Evolutionary conservation across 768 basidiomycete species (phyloP).

Genomic region (Xerocomellus intermedius): DNA sequence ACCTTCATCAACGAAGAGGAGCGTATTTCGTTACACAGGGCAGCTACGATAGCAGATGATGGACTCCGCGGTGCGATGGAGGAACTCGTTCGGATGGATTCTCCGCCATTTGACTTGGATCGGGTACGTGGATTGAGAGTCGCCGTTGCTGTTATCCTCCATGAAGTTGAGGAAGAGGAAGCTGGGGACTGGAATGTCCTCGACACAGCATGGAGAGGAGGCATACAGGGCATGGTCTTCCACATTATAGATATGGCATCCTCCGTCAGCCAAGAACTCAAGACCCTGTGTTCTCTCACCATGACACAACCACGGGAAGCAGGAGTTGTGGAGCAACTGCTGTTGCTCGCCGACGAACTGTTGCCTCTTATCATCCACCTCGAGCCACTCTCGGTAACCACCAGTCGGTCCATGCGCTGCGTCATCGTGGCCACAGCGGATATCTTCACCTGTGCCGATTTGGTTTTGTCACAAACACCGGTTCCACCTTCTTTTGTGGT

Average conservation of each 20-base stretch:
- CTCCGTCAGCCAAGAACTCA: constrained; percentile 53
- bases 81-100: constrained; percentile 42
- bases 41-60: constrained; percentile 67
- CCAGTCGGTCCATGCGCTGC: constrained; percentile 47
- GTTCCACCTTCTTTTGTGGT: constrained; percentile 19
- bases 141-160: constrained; percentile 54
- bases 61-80: constrained; percentile 63
- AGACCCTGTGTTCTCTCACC: constrained; percentile 47
- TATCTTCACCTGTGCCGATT: constrained; percentile 54
- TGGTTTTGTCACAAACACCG: constrained; percentile 42
- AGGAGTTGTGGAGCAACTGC: constrained; percentile 50
- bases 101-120: constrained; percentile 40
- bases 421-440: constrained; percentile 48
- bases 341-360: constrained; percentile 53
- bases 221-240: constrained; percentile 53
- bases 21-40: constrained; percentile 53
- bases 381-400: constrained; percentile 45
- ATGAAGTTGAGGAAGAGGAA: constrained; percentile 50
- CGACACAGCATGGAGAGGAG: constrained; percentile 59
- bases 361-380: constrained; percentile 51
- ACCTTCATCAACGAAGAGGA: constrained; percentile 63
- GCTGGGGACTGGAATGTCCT: constrained; percentile 56
- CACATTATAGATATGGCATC: constrained; percentile 54
- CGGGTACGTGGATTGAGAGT: constrained; percentile 61
- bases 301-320: constrained; percentile 37